Percentiles rank a stretch among this genome's conserved stretches.
Conservation (phyloP, 192 early-diverging fungal genomes). For the Bifiguratus adelaidae region DNA sequence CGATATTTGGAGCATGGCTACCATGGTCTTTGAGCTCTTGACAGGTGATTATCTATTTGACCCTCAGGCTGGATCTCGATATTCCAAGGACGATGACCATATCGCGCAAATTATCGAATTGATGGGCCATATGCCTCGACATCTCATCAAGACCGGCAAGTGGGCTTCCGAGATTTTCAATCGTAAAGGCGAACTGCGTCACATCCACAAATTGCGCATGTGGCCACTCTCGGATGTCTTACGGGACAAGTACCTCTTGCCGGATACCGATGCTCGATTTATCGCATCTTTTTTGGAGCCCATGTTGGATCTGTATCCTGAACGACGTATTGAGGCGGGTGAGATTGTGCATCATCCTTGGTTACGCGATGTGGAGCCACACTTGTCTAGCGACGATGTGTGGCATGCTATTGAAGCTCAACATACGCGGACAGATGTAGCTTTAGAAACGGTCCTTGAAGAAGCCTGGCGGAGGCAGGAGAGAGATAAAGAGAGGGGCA, state of each 20-base stretch:
- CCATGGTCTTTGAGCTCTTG: slow-evolving; percentile 87
- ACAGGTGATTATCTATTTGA: slow-evolving; percentile 95
- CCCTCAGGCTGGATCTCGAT: slow-evolving; percentile 71
- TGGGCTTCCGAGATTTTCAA: slow-evolving; percentile 84
- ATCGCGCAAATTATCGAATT: slow-evolving; percentile 95
- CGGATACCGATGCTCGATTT: slow-evolving; percentile 52
- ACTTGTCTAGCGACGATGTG: neutral
- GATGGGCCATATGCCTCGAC: slow-evolving; percentile 73
- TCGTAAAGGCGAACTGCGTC: slow-evolving; percentile 74
- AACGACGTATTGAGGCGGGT: slow-evolving; percentile 11
- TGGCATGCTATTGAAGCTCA: neutral
- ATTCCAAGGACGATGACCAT: slow-evolving; percentile 93
- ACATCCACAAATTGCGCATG: slow-evolving; percentile 77
- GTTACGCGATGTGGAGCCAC: slow-evolving; percentile 7
- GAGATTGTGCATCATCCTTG: slow-evolving; percentile 23
- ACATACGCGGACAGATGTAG: neutral
- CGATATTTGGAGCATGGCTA: slow-evolving; percentile 92
- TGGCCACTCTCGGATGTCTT: slow-evolving; percentile 79
- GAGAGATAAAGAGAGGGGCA: neutral
- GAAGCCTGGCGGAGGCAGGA: neutral
- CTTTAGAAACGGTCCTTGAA: neutral
- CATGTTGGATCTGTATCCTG: slow-evolving; percentile 47
- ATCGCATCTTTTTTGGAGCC: slow-evolving; percentile 76
- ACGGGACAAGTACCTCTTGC: slow-evolving; percentile 80
- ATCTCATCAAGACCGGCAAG: slow-evolving; percentile 72